Evolutionary conservation across 164 flowering plant species (phyloP).

Genomic region (Vitis cinerea): DNA sequence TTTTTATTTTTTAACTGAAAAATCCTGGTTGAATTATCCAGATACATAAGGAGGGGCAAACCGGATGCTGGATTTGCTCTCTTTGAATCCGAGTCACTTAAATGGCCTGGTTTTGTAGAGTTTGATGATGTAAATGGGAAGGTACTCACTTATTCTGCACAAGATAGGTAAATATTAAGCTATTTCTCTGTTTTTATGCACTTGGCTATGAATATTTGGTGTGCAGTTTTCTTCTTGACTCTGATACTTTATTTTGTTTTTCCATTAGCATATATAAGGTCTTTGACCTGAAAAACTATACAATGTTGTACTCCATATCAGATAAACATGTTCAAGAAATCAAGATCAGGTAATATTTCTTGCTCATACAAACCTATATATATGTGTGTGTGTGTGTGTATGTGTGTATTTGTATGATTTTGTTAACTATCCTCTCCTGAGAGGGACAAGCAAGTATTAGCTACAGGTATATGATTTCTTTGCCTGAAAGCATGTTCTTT

Average conservation of each 20-base stretch:
- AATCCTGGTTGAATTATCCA: slow-evolving; percentile 16
- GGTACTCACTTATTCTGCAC: slow-evolving; percentile 93
- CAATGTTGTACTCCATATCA: slow-evolving; percentile 89
- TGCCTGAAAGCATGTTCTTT: too few species aligned
- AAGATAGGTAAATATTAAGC: slow-evolving; percentile 54
- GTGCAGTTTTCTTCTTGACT: not conserved
- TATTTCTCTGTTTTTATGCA: not conserved
- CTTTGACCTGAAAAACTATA: slow-evolving; percentile 88
- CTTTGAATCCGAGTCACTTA: slow-evolving; percentile 89
- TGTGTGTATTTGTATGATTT: too few species aligned
- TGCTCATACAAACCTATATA: not conserved
- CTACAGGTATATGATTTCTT: too few species aligned
- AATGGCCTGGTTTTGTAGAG: slow-evolving; percentile 99
- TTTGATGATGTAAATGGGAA: slow-evolving; percentile 99
- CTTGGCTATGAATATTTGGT: not conserved
- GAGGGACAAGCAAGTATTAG: too few species aligned
- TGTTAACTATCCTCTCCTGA: too few species aligned
- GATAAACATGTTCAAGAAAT: slow-evolving; percentile 94
- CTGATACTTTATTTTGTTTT: slow-evolving; percentile 9
- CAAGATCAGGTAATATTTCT: slow-evolving; percentile 73
- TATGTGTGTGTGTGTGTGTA: too few species aligned
- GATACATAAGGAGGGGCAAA: slow-evolving; percentile 79
- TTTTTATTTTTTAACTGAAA: not conserved
- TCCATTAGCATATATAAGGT: slow-evolving; percentile 79
- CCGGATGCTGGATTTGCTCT: slow-evolving; percentile 95